These are phyloP conservation scores for Stemphylium beticola DNA, from an alignment of 2,329 filamentous ascomycete genomes.

Conservation along the genomic window DNA sequence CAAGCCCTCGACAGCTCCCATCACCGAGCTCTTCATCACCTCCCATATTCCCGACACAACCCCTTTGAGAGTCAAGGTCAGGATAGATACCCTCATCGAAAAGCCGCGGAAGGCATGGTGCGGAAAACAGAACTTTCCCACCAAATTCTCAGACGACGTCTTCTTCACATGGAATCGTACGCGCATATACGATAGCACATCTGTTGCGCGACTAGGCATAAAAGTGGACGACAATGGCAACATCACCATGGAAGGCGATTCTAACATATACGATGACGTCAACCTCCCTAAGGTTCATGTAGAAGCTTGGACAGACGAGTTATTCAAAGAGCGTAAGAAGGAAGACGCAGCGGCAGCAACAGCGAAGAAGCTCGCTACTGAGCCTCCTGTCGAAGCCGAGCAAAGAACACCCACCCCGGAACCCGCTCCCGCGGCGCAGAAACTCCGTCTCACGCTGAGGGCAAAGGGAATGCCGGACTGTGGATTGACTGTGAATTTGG, in stretches of 20 bases:
- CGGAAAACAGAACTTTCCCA: conserved; percentile 62
- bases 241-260: conserved; percentile 46
- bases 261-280: conserved; percentile 61
- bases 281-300: conserved; percentile 66
- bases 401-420: conserved; percentile 27
- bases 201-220: conserved; percentile 57
- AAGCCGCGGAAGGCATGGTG: conserved; percentile 75
- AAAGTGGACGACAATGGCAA: conserved; percentile 51
- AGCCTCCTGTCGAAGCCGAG: conserved; percentile 26
- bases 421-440: conserved; percentile 27
- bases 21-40: conserved; percentile 70
- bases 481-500: conserved; percentile 57
- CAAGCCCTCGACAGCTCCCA: conserved; percentile 19
- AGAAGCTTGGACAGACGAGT: conserved; percentile 75
- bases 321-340: conserved; percentile 61
- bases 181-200: conserved; percentile 77
- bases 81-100: conserved; percentile 70
- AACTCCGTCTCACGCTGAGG: conserved; percentile 58
- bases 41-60: conserved; percentile 68
- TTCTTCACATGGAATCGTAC: conserved; percentile 81
- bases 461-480: conserved; percentile 59
- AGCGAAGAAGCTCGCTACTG: conserved; percentile 48
- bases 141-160: conserved; percentile 60
- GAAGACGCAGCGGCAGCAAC: conserved; percentile 34
- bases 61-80: conserved; percentile 68